These are phyloP conservation scores for Mycena polygramma DNA, from an alignment of 768 basidiomycete genomes.

Conservation along the genomic window DNA sequence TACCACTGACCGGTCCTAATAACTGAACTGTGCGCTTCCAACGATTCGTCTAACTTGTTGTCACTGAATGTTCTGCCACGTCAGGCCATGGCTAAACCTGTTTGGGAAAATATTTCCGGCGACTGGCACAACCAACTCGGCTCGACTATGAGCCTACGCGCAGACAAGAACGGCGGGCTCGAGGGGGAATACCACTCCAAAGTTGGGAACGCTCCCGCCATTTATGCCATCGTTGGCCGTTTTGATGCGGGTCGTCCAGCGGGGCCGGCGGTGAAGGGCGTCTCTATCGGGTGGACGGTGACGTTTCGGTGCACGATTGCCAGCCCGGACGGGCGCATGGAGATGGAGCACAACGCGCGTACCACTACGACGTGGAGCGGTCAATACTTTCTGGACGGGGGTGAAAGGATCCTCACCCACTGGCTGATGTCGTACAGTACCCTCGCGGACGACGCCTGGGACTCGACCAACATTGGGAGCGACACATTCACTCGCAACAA, in stretches of 20 bases:
- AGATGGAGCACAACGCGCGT: background rate
- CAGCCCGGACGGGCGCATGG: background rate
- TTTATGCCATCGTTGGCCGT: background rate
- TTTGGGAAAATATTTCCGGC: background rate
- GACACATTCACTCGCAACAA: background rate
- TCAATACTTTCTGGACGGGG: background rate
- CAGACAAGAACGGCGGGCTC: background rate
- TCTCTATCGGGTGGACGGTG: background rate
- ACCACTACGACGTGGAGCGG: background rate
- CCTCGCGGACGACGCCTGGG: background rate
- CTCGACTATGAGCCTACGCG: background rate
- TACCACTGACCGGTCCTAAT: background rate
- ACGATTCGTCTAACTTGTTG: background rate
- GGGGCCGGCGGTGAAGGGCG: background rate
- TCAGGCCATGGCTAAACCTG: background rate
- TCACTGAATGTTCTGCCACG: background rate
- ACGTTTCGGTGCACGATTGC: background rate
- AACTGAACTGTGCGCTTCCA: background rate
- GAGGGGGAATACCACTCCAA: background rate
- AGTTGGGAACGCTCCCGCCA: background rate
- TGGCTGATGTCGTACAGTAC: background rate
- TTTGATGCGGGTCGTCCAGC: background rate
- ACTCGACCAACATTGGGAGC: background rate
- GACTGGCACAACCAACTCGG: slow-evolving; percentile 1
- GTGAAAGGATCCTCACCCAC: background rate